Conservation (phyloP, 2,329 filamentous ascomycete genomes). For the Neofusicoccum laricinum region DNA sequence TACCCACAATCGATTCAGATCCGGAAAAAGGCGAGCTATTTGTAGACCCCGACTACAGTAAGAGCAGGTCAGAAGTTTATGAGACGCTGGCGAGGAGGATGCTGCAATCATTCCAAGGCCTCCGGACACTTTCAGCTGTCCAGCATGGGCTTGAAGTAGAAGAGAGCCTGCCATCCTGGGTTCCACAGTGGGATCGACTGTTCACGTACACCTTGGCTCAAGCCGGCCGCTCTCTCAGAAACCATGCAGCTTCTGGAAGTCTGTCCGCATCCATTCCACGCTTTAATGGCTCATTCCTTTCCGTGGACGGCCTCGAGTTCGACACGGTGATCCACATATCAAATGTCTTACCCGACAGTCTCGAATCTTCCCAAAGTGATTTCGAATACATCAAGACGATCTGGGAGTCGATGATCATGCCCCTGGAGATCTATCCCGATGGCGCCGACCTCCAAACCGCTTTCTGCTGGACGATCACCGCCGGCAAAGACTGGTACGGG, state of each 20-base stretch:
- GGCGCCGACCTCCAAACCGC: background rate
- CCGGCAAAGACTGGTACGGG: conserved; percentile 21
- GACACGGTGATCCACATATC: background rate
- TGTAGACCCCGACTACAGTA: conserved; percentile 19
- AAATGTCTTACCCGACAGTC: background rate
- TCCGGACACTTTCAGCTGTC: conserved; percentile 19
- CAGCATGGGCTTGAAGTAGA: conserved; percentile 13
- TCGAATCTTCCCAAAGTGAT: background rate
- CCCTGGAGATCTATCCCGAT: background rate
- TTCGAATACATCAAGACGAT: background rate
- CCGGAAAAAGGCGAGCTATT: conserved; percentile 2
- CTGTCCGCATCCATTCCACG: background rate
- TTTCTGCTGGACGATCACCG: conserved; percentile 18
- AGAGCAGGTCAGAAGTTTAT: conserved; percentile 9
- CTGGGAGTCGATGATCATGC: background rate
- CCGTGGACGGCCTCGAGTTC: background rate
- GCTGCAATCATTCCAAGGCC: background rate
- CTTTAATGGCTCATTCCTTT: background rate
- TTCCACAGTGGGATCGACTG: conserved; percentile 18
- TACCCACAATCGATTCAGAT: conserved; percentile 7
- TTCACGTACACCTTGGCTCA: conserved; percentile 16
- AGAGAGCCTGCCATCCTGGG: conserved; percentile 16
- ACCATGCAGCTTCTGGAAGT: background rate
- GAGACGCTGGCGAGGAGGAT: conserved; percentile 6
- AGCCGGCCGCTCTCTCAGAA: background rate